Evolutionary conservation across 2,329 filamentous ascomycete genomes (phyloP).

Genomic region (Xylaria polymorpha): DNA sequence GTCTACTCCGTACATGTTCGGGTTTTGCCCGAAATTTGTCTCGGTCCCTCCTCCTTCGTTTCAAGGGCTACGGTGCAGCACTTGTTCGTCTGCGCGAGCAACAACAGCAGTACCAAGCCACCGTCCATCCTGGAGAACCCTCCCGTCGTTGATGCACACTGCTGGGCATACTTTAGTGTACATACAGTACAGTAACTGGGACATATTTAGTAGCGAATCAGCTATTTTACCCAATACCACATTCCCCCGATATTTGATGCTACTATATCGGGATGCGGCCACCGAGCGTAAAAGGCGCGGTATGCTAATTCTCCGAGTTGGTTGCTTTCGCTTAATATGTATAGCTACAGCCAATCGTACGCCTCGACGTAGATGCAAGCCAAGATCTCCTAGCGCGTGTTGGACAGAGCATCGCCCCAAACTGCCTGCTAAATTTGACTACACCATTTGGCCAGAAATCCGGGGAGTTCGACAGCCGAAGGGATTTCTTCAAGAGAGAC

Average conservation of each 20-base stretch:
- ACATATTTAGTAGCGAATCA: slow-evolving; percentile 1
- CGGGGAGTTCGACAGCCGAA: slow-evolving; percentile 66
- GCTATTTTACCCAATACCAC: neutral
- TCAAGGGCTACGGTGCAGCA: neutral
- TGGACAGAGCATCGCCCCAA: slow-evolving; percentile 14
- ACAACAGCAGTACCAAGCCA: neutral
- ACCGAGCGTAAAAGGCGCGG: slow-evolving; percentile 14
- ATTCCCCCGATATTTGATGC: neutral
- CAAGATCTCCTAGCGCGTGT: slow-evolving; percentile 16
- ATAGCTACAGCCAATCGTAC: slow-evolving; percentile 15
- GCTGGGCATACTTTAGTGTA: neutral
- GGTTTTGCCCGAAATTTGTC: slow-evolving; percentile 11
- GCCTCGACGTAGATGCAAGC: slow-evolving; percentile 8
- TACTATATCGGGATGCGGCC: slow-evolving; percentile 10
- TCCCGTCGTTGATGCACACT: neutral
- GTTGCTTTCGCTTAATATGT: slow-evolving; percentile 16
- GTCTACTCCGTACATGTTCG: neutral
- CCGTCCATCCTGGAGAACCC: too few relatives aligned
- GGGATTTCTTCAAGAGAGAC: slow-evolving; percentile 83
- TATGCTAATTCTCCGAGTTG: slow-evolving; percentile 19
- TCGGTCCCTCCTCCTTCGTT: neutral
- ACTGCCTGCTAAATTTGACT: slow-evolving; percentile 67
- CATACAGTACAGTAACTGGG: neutral
- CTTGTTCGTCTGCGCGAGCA: too few relatives aligned
- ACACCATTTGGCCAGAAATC: slow-evolving; percentile 78